phyloP scores from a whole-genome alignment of 2,329 filamentous ascomycete genomes.

The Pseudocercospora vitis region DNA sequence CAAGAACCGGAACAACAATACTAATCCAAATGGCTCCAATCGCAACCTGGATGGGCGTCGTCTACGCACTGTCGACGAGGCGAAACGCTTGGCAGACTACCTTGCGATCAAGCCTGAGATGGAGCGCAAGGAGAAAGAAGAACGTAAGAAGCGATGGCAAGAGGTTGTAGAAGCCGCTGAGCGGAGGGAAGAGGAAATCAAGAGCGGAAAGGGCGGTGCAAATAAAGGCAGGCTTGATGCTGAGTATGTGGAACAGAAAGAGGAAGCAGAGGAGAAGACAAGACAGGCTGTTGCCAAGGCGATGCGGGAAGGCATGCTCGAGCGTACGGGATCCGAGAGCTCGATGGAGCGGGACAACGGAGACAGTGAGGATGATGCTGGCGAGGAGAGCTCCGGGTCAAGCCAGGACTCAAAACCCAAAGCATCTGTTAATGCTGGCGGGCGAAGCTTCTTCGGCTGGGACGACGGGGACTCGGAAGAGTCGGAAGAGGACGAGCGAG shows the following conservation, averaged over 20 bases:
- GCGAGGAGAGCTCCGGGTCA: conserved; percentile 33
- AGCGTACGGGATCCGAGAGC: conserved; percentile 43
- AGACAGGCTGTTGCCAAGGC: conserved; percentile 71
- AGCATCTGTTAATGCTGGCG: conserved; percentile 38
- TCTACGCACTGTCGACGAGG: conserved; percentile 87
- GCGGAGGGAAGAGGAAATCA: conserved; percentile 77
- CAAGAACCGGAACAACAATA: conserved; percentile 75
- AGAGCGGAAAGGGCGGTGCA: conserved; percentile 65
- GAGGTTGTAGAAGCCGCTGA: conserved; percentile 84
- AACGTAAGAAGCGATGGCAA: conserved; percentile 80
- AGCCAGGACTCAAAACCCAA: conserved; percentile 37
- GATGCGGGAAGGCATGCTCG: conserved; percentile 62
- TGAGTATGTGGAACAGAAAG: conserved; percentile 93
- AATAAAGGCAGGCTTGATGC: conserved; percentile 67
- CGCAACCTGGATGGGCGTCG: conserved; percentile 90
- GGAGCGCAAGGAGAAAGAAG: conserved; percentile 90
- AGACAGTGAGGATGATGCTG: conserved; percentile 36
- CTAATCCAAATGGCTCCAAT: conserved; percentile 78
- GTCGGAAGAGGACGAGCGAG: conserved; percentile 49
- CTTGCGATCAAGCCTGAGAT: conserved; percentile 95
- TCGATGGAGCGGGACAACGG: conserved; percentile 47
- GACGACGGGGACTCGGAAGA: conserved; percentile 67
- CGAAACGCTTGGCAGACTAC: conserved; percentile 92
- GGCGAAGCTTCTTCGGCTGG: conserved; percentile 68
- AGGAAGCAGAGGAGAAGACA: conserved; percentile 82